Evolutionary conservation across 257 asterid genomes (phyloP), one percentile per base, ranked within the genome.

Genomic region (Nicotiana otophora): DNA sequence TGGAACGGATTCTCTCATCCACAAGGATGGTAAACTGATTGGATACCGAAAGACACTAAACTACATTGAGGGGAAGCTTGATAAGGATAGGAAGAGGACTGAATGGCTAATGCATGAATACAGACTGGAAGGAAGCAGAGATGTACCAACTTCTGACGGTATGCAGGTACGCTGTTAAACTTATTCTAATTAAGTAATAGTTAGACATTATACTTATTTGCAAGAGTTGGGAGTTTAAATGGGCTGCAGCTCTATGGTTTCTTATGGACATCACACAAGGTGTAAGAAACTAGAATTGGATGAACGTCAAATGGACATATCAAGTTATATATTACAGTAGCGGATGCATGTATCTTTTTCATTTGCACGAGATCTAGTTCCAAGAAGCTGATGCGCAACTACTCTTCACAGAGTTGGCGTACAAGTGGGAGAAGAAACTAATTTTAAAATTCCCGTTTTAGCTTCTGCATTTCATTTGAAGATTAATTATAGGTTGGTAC

Each of bases 1-100:
- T 39, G 55, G 57, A 69, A 20, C n/a, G 20, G n/a, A 36, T 39
- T 39, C 78, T 69, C 78, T 39, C 57, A n/a, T 69, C 57, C 58
- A 39, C 58, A 69, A 69, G 77, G 57, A 69, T 69, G 78, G 78
- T 69, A 39, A 69, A 54, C 57, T 69, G 33, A 69, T 69, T 39
- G 78, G 57, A 39, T 39, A 39, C 10, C 31, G 34, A 2, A 70
- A 39, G 55, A 39, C 78, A 39, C 58, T 39, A 70, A 39, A 39
- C 33, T 70, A 39, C 78, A 70, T 39, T 39, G 78, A 10, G 33
- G n/a, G 58, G 58, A 70, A n/a, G 55, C 33, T 5, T 70, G 57
- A n/a, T 26, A 34, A 67, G 76, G 76, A 66, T 66, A 31, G 16
- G 58, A 70, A n/a, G n/a, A 14, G 10, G 58, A 70, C n/a, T 11